Conservation (phyloP, 176 grass and related monocot species). For the Avena eriantha region DNA sequence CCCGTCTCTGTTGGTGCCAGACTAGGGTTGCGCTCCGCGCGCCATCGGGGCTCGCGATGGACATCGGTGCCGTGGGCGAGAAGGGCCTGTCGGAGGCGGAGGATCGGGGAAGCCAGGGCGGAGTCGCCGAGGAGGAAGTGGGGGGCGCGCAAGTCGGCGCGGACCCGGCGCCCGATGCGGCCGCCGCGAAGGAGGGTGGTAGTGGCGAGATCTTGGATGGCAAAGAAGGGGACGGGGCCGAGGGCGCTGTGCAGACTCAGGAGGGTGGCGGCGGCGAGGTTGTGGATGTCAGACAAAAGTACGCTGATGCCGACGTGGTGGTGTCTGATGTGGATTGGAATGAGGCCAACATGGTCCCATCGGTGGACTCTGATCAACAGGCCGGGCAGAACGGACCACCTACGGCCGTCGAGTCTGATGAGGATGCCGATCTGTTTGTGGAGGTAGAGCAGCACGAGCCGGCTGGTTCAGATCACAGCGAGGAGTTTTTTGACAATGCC, state of each 20-base stretch:
- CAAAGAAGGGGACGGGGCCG: slow-evolving; percentile 11
- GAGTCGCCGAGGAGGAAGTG: slow-evolving; percentile 36
- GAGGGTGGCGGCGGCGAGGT: slow-evolving; percentile 19
- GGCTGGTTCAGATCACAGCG: slow-evolving; percentile 21
- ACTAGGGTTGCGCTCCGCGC: slow-evolving; percentile 45
- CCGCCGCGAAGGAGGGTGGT: background rate
- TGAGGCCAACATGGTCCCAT: background rate
- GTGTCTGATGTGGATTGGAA: background rate
- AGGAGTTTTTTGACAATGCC: background rate
- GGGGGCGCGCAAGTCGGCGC: slow-evolving; percentile 6
- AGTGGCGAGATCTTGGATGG: background rate
- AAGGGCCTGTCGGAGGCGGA: slow-evolving; percentile 18
- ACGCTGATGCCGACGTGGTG: background rate
- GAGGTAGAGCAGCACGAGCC: slow-evolving; percentile 23
- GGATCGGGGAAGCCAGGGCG: slow-evolving; percentile 37
- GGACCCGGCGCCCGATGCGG: slow-evolving; percentile 30
- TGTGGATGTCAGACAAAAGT: slow-evolving; percentile 8
- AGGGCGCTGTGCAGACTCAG: background rate
- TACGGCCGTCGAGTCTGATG: background rate
- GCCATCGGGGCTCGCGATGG: slow-evolving; percentile 34
- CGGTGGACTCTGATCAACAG: background rate
- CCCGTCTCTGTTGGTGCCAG: slow-evolving; percentile 15
- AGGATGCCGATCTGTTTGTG: slow-evolving; percentile 12
- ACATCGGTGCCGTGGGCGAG: slow-evolving; percentile 32
- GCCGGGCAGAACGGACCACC: background rate